phyloP scores from a whole-genome alignment of 805 yeast species.

The Starmerella stellata region DNA sequence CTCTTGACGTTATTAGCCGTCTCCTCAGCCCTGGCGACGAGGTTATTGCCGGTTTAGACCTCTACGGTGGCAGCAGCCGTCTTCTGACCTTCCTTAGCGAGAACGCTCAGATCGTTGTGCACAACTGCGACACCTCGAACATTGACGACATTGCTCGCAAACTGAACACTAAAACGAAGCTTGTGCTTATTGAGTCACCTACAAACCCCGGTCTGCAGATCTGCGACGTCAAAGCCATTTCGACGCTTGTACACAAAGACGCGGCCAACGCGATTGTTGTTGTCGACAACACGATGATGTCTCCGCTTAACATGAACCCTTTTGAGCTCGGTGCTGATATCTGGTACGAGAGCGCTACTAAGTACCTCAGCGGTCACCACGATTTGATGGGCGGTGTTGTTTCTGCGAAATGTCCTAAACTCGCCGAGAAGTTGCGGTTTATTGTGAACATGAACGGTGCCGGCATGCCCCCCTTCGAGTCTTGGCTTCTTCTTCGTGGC shows the following conservation, averaged over 20 bases:
- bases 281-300: constrained; percentile 94
- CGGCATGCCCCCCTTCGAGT: constrained; percentile 83
- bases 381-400: constrained; percentile 92
- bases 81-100: constrained; percentile 52
- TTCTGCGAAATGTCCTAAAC: constrained; percentile 43
- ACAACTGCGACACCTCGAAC: constrained; percentile 69
- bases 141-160: constrained; percentile 40
- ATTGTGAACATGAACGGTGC: constrained; percentile 81
- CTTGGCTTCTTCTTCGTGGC: constrained; percentile 77
- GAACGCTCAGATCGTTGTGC: constrained; percentile 45
- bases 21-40: constrained; percentile 66
- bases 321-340: constrained; percentile 75
- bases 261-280: constrained; percentile 63
- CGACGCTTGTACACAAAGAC: constrained; percentile 44
- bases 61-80: constrained; percentile 87
- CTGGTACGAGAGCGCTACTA: constrained; percentile 86
- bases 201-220: constrained; percentile 86
- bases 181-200: constrained; percentile 78
- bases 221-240: constrained; percentile 54
- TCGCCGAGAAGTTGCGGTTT: constrained; percentile 54
- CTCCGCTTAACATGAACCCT: constrained; percentile 73
- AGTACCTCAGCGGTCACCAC: constrained; percentile 84
- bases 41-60: constrained; percentile 84
- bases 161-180: constrained; percentile 40
- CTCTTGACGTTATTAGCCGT: constrained; percentile 67